Evolutionary conservation across 768 basidiomycete genomes (phyloP).

Genomic region (Podaxis sp.): DNA sequence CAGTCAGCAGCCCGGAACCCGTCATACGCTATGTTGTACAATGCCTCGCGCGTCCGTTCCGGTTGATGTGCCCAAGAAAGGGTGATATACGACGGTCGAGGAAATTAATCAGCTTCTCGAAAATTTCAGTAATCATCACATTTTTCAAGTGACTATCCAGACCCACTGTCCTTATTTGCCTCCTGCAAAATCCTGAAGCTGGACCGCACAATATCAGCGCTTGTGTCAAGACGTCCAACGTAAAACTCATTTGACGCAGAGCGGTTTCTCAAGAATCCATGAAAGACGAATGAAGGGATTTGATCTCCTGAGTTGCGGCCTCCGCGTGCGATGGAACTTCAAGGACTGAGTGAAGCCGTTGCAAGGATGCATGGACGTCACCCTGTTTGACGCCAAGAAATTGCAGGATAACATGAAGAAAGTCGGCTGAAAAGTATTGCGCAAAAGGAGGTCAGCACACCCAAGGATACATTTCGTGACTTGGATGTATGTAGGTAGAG

Average conservation of each 20-base stretch:
- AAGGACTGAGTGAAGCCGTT: conserved; percentile 3
- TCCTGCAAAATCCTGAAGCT: conserved; percentile 5
- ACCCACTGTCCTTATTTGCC: neutral
- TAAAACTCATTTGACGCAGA: neutral
- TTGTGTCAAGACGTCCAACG: neutral
- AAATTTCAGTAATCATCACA: neutral
- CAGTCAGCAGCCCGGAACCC: neutral
- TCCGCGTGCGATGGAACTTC: neutral
- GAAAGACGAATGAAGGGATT: conserved; percentile 7
- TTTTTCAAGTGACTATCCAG: neutral
- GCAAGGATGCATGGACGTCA: neutral
- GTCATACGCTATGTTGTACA: neutral
- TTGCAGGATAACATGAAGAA: conserved; percentile 2
- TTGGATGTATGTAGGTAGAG: neutral
- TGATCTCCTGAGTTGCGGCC: neutral
- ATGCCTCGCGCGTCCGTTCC: neutral
- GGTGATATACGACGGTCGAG: neutral
- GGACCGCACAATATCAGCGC: neutral
- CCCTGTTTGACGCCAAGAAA: neutral
- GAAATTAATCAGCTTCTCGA: neutral
- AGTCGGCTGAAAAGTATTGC: neutral
- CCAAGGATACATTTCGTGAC: neutral
- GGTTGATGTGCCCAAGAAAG: neutral
- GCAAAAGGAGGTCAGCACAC: neutral
- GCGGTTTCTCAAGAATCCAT: neutral